A percentile compares a stretch with the other conserved stretches of the same genome.
These are phyloP conservation scores for Beauveria rudraprayagi DNA, from an alignment of 2,329 filamentous ascomycete species.

Conservation along the genomic window DNA sequence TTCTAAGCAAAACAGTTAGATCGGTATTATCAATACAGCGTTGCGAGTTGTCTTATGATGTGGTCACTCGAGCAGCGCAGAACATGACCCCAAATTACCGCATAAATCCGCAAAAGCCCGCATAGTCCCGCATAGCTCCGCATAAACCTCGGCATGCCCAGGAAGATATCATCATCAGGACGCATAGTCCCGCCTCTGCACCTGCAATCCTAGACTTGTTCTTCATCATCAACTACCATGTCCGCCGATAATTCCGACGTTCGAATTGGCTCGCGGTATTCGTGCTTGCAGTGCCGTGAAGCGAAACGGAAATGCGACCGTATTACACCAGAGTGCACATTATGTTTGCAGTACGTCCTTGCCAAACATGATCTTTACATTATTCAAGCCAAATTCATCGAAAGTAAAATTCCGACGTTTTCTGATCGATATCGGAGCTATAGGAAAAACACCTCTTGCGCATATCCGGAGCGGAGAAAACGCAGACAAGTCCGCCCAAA, in stretches of 20 bases:
- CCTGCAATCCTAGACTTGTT: not conserved
- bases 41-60: not conserved
- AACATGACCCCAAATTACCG: not conserved
- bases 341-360: slow-evolving; percentile 1
- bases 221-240: slow-evolving; percentile 1
- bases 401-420: not conserved
- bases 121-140: not conserved
- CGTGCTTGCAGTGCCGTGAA: slow-evolving; percentile 1
- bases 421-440: not conserved
- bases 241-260: not conserved
- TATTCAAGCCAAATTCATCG: not conserved
- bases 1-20: not conserved
- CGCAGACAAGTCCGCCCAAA: slow-evolving; percentile 3
- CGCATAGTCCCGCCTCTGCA: slow-evolving; percentile 1
- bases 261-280: not conserved
- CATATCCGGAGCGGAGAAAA: slow-evolving; percentile 1
- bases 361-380: not conserved
- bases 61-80: no score
- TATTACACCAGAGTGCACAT: not conserved
- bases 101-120: not conserved
- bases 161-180: not conserved
- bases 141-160: not conserved
- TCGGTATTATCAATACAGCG: not conserved
- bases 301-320: slow-evolving; percentile 7
- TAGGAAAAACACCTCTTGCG: not conserved